These are phyloP conservation scores for Pistacia integerrima DNA, from an alignment of 345 rosid genomes.

Conservation along the genomic window DNA sequence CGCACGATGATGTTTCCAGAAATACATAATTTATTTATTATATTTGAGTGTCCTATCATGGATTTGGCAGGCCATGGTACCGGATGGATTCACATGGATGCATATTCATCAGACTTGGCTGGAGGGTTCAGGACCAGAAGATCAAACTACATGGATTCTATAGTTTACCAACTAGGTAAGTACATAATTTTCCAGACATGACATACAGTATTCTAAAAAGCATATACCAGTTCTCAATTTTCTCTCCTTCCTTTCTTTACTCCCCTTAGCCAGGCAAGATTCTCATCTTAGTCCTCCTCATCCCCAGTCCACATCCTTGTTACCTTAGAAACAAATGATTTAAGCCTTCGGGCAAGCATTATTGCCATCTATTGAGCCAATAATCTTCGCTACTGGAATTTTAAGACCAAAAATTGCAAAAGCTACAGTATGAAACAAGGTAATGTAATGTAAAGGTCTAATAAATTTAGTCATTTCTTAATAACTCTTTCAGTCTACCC, in stretches of 20 bases:
- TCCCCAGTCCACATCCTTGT: not conserved
- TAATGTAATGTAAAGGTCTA: not conserved
- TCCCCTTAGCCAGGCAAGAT: not conserved
- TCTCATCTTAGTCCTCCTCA: not conserved
- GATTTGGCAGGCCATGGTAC: constrained; percentile 24
- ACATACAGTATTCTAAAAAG: not conserved
- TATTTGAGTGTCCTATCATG: not conserved
- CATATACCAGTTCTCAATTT: not conserved
- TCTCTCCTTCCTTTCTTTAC: not conserved
- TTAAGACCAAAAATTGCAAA: not conserved
- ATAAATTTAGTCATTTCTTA: not conserved
- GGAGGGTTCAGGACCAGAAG: constrained; percentile 37
- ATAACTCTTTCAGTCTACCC: not conserved
- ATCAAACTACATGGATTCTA: constrained; percentile 39
- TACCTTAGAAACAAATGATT: not conserved
- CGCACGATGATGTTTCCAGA: not conserved
- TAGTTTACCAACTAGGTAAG: constrained; percentile 17
- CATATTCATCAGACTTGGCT: constrained; percentile 73
- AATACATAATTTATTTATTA: not conserved
- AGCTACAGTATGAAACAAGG: not conserved
- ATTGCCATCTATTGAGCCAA: not conserved
- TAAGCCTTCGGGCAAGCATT: not conserved
- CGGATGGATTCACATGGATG: constrained; percentile 40
- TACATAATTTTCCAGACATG: not conserved
- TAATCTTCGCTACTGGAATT: not conserved